Conservation (phyloP, 176 grass and related monocot genomes). For the Oryza glaberrima region DNA sequence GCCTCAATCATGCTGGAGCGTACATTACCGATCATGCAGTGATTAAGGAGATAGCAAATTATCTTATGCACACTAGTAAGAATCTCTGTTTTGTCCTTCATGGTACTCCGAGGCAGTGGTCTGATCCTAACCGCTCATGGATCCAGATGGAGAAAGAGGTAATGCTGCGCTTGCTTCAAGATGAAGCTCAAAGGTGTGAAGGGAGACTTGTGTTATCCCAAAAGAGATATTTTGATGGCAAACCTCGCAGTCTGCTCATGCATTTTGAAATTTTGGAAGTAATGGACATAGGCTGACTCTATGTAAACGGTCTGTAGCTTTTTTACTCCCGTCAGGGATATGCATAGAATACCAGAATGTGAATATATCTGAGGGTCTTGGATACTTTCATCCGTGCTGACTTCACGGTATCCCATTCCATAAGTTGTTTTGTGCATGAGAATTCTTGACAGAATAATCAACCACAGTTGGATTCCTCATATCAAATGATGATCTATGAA, state of each 20-base stretch:
- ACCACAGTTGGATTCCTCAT: not conserved
- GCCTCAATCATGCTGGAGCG: constrained; percentile 80
- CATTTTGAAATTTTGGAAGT: constrained; percentile 76
- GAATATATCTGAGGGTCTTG: not conserved
- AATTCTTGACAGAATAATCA: constrained; percentile 7
- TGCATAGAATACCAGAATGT: not conserved
- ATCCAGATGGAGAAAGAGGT: constrained; percentile 52
- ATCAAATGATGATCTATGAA: not conserved
- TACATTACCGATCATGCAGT: constrained; percentile 65
- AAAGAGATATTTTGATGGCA: constrained; percentile 56
- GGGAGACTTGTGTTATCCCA: constrained; percentile 44
- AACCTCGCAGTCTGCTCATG: constrained; percentile 51
- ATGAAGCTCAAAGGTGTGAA: constrained; percentile 43
- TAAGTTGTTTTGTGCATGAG: constrained; percentile 1
- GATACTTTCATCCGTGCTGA: not conserved
- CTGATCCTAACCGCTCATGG: constrained; percentile 57
- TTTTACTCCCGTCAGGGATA: not conserved
- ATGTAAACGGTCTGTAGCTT: not conserved
- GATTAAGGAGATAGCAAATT: constrained; percentile 53
- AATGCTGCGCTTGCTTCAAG: constrained; percentile 52
- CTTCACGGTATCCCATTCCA: not conserved
- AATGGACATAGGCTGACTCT: constrained; percentile 51
- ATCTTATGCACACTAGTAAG: constrained; percentile 23
- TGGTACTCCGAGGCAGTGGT: constrained; percentile 76
- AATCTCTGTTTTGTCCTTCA: constrained; percentile 61